Evolutionary conservation across 768 basidiomycete genomes (phyloP), one percentile per base, ranked within the genome.

Genomic region (Hortiboletus flavorubellus): DNA sequence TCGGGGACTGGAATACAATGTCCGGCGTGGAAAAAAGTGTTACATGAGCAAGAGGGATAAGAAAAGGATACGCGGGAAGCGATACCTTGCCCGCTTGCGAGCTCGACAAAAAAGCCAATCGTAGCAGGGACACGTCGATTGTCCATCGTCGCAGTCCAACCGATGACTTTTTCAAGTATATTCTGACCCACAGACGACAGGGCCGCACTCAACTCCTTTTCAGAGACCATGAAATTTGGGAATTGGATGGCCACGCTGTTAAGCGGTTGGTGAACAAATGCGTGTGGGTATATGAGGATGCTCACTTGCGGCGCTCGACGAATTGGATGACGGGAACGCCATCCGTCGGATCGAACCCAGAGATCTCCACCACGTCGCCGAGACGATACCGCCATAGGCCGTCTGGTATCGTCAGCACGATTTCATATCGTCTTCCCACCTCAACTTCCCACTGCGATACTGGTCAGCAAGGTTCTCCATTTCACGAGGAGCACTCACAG

Each of bases 241-340:
- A 53, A 57, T 18, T 56, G 61, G n/a, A 59, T 46, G 11, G 15
- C 8, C 8, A 46, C 39, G 9, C 59, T 59, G 40, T 48, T 38
- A 8, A 40, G 4, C 16, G 11, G 6, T 29, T 5, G 10, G 38
- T 38, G 7, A 16, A 8, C 38, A 8, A 38, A 38, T 8, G 26
- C 26, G 26, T 15, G 5, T 5, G 11, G n/a, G 23, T 14, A 23
- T 8, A 26, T 10, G 31, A 12, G 14, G 37, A 51, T 4, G 8
- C 43, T 46, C 35, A 56, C 63, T 55, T 50, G 61, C 55, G 61
- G 37, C 51, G 55, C 35, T 52, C 58, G 21, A 59, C 39, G 16
- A 59, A 68, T 33, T 42, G 46, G 35, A 66, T 50, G 39, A 66
- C 39, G 14, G 66, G 66, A 8, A 37, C 26, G n/a, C 63, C 65